Percentiles rank a stretch among this genome's conserved stretches.
phyloP scores from a whole-genome alignment of 768 basidiomycete genomes.

The Boletus subparvulus region DNA sequence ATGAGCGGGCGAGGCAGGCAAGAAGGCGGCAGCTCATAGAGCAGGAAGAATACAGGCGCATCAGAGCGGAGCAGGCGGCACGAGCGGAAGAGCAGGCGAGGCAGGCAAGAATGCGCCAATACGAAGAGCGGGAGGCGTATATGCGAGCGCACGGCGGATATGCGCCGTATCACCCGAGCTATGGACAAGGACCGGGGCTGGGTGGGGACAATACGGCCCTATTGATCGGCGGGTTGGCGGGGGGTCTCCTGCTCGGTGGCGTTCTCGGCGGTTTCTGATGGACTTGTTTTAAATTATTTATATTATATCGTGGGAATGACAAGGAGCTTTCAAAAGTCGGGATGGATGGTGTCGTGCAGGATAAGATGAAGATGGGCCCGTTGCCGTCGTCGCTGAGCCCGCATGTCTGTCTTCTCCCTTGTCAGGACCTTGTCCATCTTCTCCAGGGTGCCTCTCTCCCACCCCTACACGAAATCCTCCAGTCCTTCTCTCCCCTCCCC shows the following conservation, averaged over 20 bases:
- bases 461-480: slow-evolving; percentile 68
- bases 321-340: not conserved
- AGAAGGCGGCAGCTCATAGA: slow-evolving; percentile 28
- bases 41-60: slow-evolving; percentile 44
- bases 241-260: slow-evolving; percentile 51
- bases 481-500: slow-evolving; percentile 81
- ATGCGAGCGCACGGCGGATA: slow-evolving; percentile 35
- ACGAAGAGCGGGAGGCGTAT: slow-evolving; percentile 35
- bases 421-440: slow-evolving; percentile 65
- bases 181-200: not conserved
- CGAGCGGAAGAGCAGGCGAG: slow-evolving; percentile 20
- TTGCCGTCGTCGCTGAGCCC: slow-evolving; percentile 78
- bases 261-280: slow-evolving; percentile 41
- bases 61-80: slow-evolving; percentile 33
- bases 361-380: slow-evolving; percentile 41
- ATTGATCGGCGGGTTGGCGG: slow-evolving; percentile 46
- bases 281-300: slow-evolving; percentile 8
- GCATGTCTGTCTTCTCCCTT: slow-evolving; percentile 73
- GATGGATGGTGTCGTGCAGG: not conserved
- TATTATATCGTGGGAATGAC: slow-evolving; percentile 5
- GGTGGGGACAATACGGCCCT: slow-evolving; percentile 10
- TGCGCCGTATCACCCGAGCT: slow-evolving; percentile 29
- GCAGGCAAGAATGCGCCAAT: slow-evolving; percentile 19
- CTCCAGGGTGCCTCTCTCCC: slow-evolving; percentile 61
- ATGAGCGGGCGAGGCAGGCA: too few species aligned